These are phyloP conservation scores for Graphium sp. DNA, from an alignment of 2,329 filamentous ascomycete genomes.

Conservation along the genomic window DNA sequence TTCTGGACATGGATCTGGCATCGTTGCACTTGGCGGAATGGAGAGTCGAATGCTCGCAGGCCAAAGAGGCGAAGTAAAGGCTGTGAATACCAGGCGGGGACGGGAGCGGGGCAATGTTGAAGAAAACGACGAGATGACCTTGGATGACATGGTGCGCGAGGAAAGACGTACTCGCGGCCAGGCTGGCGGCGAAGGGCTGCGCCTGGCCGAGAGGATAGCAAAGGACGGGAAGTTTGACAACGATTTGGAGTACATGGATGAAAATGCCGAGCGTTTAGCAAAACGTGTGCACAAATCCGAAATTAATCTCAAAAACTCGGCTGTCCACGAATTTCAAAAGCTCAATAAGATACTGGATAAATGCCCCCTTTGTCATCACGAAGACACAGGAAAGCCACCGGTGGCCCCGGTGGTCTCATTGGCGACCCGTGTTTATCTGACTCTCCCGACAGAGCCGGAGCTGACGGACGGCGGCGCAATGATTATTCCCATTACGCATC, in stretches of 20 bases:
- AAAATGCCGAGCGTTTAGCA: conserved; percentile 83
- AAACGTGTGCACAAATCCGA: conserved; percentile 78
- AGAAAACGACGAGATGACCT: conserved; percentile 88
- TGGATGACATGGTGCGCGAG: conserved; percentile 94
- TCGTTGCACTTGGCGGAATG: conserved; percentile 69
- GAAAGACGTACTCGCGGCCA: conserved; percentile 73
- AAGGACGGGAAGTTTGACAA: conserved; percentile 85
- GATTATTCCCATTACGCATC: conserved; percentile 79
- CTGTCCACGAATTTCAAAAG: conserved; percentile 78
- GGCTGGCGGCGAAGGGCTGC: conserved; percentile 60
- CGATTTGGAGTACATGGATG: conserved; percentile 92
- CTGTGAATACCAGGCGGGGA: conserved; percentile 64
- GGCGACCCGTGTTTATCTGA: conserved; percentile 73
- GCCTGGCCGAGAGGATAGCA: conserved; percentile 81
- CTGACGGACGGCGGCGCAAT: conserved; percentile 68
- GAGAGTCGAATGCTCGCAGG: conserved; percentile 81
- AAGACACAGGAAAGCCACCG: conserved; percentile 59
- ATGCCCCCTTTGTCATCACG: conserved; percentile 85
- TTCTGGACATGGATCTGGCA: conserved; percentile 38
- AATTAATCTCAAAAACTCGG: conserved; percentile 70
- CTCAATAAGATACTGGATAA: conserved; percentile 72
- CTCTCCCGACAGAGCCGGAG: conserved; percentile 79
- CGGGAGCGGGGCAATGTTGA: conserved; percentile 70
- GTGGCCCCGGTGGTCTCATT: conserved; percentile 74
- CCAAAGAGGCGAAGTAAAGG: conserved; percentile 53